Evolutionary conservation across 352 stramenopile genomes (phyloP), one percentile per base, ranked within the genome.

Genomic region (Phytophthora pseudosyringae): DNA sequence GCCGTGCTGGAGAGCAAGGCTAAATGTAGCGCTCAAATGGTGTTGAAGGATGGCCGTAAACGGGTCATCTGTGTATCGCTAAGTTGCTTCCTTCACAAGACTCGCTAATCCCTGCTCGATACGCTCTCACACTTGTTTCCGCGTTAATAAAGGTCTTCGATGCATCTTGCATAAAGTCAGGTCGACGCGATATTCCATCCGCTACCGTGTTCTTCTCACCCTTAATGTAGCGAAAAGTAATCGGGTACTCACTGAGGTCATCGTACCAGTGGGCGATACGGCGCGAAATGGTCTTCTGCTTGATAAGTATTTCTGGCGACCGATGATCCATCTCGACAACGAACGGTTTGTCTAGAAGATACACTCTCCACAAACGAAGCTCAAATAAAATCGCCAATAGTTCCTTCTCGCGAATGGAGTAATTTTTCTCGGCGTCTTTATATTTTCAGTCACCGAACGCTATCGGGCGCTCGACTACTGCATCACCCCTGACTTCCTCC

Each of bases 391-490:
- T 57, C 15, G 51, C 50, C 26, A 58, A 46, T 53, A 68, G 38
- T n/a, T 68, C 35, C 15, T 68, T 62, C 45, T 68, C 51, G 2
- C 59, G 10, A 51, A 61, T 51, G 5, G 32, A 35, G 21, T 62
- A 56, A 29, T 61, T 56, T 21, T 45, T 55, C 10, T 68, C 59
- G 3, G 44, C 51, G 6, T 44, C 45, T 29, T 38, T 39, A 28
- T 68, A 68, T 10, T 68, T 62, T 21, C 50, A 38, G 2, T 44
- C 59, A 7, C n/a, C 28, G 12, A 68, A 68, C 15, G 51, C 50
- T 28, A 57, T 28, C 15, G 50, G 50, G 15, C 44, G 16, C 10
- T 67, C 59, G 11, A 61, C 13, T 4, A 43, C 21, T 1, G 13
- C 26, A 12, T 31, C 47, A 48, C 32, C 47, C 29, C 29, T 43